Conservation (phyloP, 2,329 filamentous ascomycete genomes). For the Proliferodiscus dingleyae region DNA sequence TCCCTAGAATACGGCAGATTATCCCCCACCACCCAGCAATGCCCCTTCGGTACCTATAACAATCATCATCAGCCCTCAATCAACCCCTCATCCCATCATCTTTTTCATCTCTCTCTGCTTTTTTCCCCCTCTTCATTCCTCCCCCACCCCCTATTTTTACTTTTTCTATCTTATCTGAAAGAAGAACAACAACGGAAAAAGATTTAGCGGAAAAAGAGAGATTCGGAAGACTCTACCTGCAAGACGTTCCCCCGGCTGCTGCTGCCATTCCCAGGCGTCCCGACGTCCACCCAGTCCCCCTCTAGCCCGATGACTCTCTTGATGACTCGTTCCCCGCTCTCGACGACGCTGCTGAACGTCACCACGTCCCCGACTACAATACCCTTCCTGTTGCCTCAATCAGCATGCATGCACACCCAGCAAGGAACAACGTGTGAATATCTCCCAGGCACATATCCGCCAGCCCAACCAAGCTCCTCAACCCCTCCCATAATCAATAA, state of each 20-base stretch:
- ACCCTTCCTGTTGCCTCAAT: no score
- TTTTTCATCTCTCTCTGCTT: no score
- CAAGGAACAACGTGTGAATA: no score
- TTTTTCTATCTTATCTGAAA: no score
- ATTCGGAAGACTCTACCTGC: slow-evolving; percentile 40
- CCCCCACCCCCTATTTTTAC: not conserved
- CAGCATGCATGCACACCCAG: no score
- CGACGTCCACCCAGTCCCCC: slow-evolving; percentile 70
- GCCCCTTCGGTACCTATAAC: slow-evolving; percentile 82
- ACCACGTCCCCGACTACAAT: slow-evolving; percentile 90
- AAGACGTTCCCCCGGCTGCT: slow-evolving; percentile 48
- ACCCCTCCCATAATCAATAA: no score
- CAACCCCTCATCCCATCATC: no score
- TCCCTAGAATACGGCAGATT: slow-evolving; percentile 81
- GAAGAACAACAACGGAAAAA: no score
- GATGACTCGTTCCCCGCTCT: slow-evolving; percentile 53
- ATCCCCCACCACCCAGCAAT: slow-evolving; percentile 88
- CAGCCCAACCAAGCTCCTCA: no score
- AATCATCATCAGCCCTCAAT: slow-evolving; percentile 13
- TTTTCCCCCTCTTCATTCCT: not conserved
- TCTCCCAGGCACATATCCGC: no score
- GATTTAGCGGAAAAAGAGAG: not conserved
- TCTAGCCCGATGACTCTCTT: slow-evolving; percentile 54
- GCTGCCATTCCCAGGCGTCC: slow-evolving; percentile 56
- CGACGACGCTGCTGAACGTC: slow-evolving; percentile 68